A percentile compares a stretch with the other conserved stretches of the same genome.
These are phyloP conservation scores for Fusarium xylarioides DNA, from an alignment of 2,329 filamentous ascomycete genomes.

Conservation along the genomic window DNA sequence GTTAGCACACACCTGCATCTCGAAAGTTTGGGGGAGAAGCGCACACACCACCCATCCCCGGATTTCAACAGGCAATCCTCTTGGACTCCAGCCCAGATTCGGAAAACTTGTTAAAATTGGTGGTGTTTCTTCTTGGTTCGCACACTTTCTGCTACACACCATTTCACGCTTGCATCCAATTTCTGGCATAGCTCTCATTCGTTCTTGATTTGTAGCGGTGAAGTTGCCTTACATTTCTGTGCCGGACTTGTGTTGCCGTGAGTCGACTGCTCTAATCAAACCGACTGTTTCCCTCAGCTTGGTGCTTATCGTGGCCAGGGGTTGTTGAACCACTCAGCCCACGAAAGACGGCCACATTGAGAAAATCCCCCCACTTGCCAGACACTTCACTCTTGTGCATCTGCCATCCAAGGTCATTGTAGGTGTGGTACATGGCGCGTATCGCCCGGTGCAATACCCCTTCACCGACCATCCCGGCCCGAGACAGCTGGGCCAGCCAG, in stretches of 20 bases:
- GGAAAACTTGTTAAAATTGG: conserved; percentile 14
- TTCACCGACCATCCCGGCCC: conserved; percentile 35
- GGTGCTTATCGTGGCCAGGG: conserved; percentile 27
- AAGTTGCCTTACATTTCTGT: conserved; percentile 17
- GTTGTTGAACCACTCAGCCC: conserved; percentile 26
- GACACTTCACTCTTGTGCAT: conserved; percentile 4
- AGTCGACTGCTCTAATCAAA: conserved; percentile 21
- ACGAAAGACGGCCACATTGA: conserved; percentile 17
- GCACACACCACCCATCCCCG: conserved; percentile 35
- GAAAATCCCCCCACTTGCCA: not conserved
- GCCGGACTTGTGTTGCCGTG: conserved; percentile 24
- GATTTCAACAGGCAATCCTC: conserved; percentile 22
- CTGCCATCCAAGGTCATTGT: not conserved
- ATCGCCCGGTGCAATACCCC: conserved; percentile 6
- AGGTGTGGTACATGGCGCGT: conserved; percentile 25
- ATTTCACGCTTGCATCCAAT: conserved; percentile 23
- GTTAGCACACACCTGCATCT: conserved; percentile 20
- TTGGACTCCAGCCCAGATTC: conserved; percentile 11
- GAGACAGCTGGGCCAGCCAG: conserved; percentile 18
- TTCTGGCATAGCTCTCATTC: conserved; percentile 29
- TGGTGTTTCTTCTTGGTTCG: conserved; percentile 27
- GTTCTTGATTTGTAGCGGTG: conserved; percentile 35
- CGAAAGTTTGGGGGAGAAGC: conserved; percentile 14
- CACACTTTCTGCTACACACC: conserved; percentile 33
- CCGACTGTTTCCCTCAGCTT: conserved; percentile 19